Conservation (phyloP, 805 yeast genomes). For the Kodamaea sagamina region DNA sequence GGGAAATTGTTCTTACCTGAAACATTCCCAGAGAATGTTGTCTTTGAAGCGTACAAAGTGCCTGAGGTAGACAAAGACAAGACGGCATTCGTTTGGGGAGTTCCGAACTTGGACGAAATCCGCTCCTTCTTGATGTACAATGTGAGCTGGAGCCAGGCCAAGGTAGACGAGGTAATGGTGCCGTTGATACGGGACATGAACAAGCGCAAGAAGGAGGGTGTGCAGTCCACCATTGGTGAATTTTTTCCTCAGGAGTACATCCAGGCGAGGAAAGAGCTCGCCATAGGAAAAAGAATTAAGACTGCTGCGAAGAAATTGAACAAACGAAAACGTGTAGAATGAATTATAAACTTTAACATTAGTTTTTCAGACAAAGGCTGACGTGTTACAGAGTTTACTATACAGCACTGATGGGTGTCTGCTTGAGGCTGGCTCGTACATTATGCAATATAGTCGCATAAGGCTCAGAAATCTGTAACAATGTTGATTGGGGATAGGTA, state of each 20-base stretch:
- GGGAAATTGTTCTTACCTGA: slow-evolving; percentile 59
- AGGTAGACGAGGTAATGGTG: slow-evolving; percentile 77
- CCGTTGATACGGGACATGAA: slow-evolving; percentile 85
- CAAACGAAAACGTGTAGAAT: slow-evolving; percentile 16
- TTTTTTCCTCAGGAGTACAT: slow-evolving; percentile 65
- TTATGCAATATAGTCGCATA: too few species aligned
- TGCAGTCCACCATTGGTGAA: slow-evolving; percentile 63
- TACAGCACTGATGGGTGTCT: too few species aligned
- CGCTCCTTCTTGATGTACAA: slow-evolving; percentile 66
- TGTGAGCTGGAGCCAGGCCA: slow-evolving; percentile 77
- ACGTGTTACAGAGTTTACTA: too few species aligned
- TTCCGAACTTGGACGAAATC: slow-evolving; percentile 78
- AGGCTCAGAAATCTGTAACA: too few species aligned
- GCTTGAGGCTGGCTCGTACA: too few species aligned
- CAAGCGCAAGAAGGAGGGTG: slow-evolving; percentile 52
- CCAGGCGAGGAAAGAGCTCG: slow-evolving; percentile 46
- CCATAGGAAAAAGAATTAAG: slow-evolving; percentile 61
- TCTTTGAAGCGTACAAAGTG: slow-evolving; percentile 68
- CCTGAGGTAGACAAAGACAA: slow-evolving; percentile 87
- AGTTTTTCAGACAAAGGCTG: too few species aligned
- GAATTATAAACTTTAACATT: slow-evolving; percentile 9
- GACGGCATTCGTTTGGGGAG: slow-evolving; percentile 85
- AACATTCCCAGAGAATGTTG: slow-evolving; percentile 68
- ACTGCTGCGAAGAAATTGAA: slow-evolving; percentile 56
- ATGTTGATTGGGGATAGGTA: too few species aligned